These are phyloP conservation scores for Colletotrichum echinochloae DNA, from an alignment of 2,329 filamentous ascomycete genomes.

Conservation along the genomic window DNA sequence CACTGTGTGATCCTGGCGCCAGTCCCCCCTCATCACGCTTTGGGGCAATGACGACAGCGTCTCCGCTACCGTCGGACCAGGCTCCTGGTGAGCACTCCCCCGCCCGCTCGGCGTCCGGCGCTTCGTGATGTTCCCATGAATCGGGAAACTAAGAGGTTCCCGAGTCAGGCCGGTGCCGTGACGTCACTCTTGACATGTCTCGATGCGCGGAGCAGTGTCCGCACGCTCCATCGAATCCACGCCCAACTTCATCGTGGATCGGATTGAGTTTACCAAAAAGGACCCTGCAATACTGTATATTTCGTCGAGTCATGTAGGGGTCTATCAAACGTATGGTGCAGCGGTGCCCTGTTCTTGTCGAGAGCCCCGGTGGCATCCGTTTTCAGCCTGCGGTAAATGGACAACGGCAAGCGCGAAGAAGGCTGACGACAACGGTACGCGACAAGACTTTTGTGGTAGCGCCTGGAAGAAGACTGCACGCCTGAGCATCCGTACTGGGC, in stretches of 20 bases:
- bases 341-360: slow-evolving; percentile 1
- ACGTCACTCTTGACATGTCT: slow-evolving; percentile 33
- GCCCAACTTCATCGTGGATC: slow-evolving; percentile 3
- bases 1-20: slow-evolving; percentile 23
- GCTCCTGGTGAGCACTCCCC: slow-evolving; percentile 29
- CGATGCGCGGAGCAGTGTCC: slow-evolving; percentile 18
- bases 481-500: neutral
- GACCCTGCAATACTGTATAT: too few relatives aligned
- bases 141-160: neutral
- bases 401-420: slow-evolving; percentile 2
- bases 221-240: slow-evolving; percentile 23
- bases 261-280: slow-evolving; percentile 12
- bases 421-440: slow-evolving; percentile 4
- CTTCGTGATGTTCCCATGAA: slow-evolving; percentile 38
- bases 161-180: slow-evolving; percentile 25
- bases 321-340: slow-evolving; percentile 31
- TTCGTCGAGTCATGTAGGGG: slow-evolving; percentile 23
- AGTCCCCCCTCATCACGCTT: slow-evolving; percentile 11
- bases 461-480: slow-evolving; percentile 2
- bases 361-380: neutral
- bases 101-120: slow-evolving; percentile 6
- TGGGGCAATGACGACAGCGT: slow-evolving; percentile 34
- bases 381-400: neutral
- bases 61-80: slow-evolving; percentile 30
- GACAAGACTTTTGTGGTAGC: slow-evolving; percentile 11